These are phyloP conservation scores for Pleurozium schreberi DNA, from an alignment of 225 moss, liverwort and hornwort species.

Conservation along the genomic window DNA sequence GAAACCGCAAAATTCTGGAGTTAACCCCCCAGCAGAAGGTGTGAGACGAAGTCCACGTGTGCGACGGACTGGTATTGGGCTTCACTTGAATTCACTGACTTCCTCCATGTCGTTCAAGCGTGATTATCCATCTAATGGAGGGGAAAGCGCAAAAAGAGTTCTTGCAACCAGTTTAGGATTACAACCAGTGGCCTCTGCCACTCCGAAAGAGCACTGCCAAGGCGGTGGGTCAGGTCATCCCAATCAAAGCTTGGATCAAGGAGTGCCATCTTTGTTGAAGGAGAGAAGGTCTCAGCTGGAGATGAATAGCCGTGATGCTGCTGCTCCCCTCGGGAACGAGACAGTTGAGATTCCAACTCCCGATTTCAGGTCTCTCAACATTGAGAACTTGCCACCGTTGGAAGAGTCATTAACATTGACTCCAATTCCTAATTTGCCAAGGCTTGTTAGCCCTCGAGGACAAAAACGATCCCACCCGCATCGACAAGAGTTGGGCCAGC, in stretches of 20 bases:
- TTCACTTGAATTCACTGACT: constrained; percentile 71
- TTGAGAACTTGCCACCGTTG: constrained; percentile 14
- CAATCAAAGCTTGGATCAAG: constrained; percentile 7
- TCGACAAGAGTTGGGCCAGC: constrained; percentile 31
- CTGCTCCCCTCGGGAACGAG: background rate
- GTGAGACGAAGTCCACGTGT: constrained; percentile 19
- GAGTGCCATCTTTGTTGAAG: constrained; percentile 15
- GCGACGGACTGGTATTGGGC: constrained; percentile 61
- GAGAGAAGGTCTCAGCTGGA: constrained; percentile 31
- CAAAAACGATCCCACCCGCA: constrained; percentile 38
- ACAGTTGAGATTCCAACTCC: constrained; percentile 4
- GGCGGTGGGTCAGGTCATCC: background rate
- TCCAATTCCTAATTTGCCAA: background rate
- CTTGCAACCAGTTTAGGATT: constrained; percentile 51
- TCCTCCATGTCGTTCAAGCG: constrained; percentile 57
- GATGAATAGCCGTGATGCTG: background rate
- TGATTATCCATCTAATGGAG: constrained; percentile 23
- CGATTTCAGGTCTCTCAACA: constrained; percentile 19
- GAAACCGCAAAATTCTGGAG: constrained; percentile 14
- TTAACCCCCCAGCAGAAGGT: background rate
- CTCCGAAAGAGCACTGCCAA: constrained; percentile 4
- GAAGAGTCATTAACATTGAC: constrained; percentile 10
- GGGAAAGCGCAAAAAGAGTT: constrained; percentile 40
- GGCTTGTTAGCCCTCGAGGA: constrained; percentile 18
- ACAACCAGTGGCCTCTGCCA: constrained; percentile 13